These are phyloP conservation scores for Tolypocladium cylindrosporum DNA, from an alignment of 2,329 filamentous ascomycete genomes.

Conservation along the genomic window DNA sequence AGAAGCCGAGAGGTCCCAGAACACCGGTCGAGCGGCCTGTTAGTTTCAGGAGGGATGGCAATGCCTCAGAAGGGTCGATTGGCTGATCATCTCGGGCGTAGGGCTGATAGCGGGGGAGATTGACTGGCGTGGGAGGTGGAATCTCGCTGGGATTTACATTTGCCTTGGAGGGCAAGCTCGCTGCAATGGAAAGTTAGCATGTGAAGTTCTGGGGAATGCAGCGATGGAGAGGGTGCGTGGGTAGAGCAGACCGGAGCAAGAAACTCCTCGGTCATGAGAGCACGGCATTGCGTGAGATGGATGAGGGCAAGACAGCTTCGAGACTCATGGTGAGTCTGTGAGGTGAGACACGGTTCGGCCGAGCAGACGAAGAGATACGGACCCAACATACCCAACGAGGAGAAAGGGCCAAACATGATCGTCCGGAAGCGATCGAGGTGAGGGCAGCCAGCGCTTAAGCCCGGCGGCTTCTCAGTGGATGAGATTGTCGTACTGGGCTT, in stretches of 20 bases:
- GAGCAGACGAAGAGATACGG: background rate
- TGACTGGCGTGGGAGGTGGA: constrained; percentile 45
- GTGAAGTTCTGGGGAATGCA: constrained; percentile 4
- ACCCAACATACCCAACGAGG: constrained; percentile 26
- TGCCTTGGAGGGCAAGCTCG: constrained; percentile 15
- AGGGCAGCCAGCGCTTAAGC: background rate
- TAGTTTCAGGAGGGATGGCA: constrained; percentile 41
- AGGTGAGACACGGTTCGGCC: background rate
- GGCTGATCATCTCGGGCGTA: constrained; percentile 20
- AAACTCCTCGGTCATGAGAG: background rate
- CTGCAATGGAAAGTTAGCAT: constrained; percentile 11
- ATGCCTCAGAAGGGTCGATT: constrained; percentile 20
- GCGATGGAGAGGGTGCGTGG: background rate
- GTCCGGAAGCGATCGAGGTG: constrained; percentile 8
- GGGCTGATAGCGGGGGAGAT: constrained; percentile 36
- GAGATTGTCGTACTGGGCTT: background rate
- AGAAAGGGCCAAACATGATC: constrained; percentile 34
- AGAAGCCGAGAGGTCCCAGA: constrained; percentile 36
- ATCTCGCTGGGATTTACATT: constrained; percentile 38
- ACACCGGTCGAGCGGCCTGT: constrained; percentile 37
- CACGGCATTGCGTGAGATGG: background rate
- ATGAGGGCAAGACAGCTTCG: background rate
- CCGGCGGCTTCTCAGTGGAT: background rate
- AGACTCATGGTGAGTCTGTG: background rate
- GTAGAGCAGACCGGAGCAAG: background rate